A percentile compares a stretch with the other conserved stretches of the same genome.
These are phyloP conservation scores for Penicillium herquei DNA, from an alignment of 495 filamentous ascomycete genomes.

Conservation along the genomic window DNA sequence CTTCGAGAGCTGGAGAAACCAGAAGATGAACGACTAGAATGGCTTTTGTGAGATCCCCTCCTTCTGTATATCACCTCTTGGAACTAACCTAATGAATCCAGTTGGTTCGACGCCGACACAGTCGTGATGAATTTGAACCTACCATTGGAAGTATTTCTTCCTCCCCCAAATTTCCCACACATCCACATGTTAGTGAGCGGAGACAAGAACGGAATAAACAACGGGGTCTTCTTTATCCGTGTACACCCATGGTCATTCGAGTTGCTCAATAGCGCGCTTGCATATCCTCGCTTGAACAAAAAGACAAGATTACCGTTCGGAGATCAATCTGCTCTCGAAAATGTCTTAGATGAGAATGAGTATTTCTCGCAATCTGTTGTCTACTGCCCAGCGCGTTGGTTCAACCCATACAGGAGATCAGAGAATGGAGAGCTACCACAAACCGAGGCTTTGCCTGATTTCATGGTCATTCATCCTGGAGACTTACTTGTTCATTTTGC, in stretches of 20 bases:
- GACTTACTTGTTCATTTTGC: conserved; percentile 15
- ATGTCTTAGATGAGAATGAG: conserved; percentile 28
- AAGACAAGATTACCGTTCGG: conserved; percentile 31
- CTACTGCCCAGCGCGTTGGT: conserved; percentile 9
- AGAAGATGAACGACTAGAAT: conserved; percentile 43
- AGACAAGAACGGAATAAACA: conserved; percentile 57
- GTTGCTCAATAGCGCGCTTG: conserved; percentile 43
- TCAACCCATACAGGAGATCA: conserved; percentile 11
- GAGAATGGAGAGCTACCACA: neutral
- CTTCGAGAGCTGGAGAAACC: conserved; percentile 51
- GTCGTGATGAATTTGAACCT: conserved; percentile 52
- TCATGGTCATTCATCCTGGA: conserved; percentile 3
- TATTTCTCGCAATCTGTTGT: conserved; percentile 13
- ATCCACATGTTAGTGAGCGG: conserved; percentile 47
- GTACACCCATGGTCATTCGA: conserved; percentile 49
- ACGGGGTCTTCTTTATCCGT: conserved; percentile 52
- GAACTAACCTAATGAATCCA: conserved; percentile 7
- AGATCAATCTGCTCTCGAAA: conserved; percentile 37
- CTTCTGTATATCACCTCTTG: neutral
- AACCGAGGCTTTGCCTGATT: neutral
- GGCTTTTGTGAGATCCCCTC: conserved; percentile 42
- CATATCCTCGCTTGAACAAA: conserved; percentile 42
- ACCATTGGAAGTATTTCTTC: conserved; percentile 52
- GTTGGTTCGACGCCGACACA: conserved; percentile 54
- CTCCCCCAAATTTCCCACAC: conserved; percentile 42